phyloP scores from a whole-genome alignment of 306 rosid species.

The Cucumis hystrix region DNA sequence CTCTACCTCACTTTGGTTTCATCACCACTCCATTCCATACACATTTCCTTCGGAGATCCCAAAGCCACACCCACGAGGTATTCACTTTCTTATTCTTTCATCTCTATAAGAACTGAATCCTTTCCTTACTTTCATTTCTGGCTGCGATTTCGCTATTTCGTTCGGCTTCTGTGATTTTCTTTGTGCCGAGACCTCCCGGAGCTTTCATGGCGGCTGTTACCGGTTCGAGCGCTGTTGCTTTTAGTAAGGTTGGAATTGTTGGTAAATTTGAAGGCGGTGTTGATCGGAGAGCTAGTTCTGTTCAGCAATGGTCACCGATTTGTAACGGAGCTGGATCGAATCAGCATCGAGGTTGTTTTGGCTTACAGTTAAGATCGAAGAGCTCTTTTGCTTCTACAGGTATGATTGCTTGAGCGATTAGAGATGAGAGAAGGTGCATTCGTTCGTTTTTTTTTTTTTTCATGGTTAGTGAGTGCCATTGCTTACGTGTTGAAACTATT shows the following conservation, averaged over 20 bases:
- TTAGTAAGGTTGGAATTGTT: constrained; percentile 22
- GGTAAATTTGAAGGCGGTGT: constrained; percentile 14
- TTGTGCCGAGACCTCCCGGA: constrained; percentile 15
- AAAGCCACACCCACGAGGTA: constrained; percentile 13
- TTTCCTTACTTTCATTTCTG: constrained; percentile 14
- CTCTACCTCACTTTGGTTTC: constrained; percentile 20
- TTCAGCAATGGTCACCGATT: constrained; percentile 43
- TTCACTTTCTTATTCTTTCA: neutral
- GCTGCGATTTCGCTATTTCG: constrained; percentile 5
- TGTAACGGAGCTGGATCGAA: constrained; percentile 1
- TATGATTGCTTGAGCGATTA: neutral
- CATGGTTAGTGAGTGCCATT: too few species aligned
- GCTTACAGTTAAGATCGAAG: constrained; percentile 34
- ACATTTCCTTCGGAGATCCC: constrained; percentile 40
- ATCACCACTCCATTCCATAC: constrained; percentile 17
- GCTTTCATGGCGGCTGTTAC: constrained; percentile 55
- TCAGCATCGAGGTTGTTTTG: constrained; percentile 16
- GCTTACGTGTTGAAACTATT: too few species aligned
- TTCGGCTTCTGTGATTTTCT: constrained; percentile 8
- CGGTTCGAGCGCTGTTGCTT: constrained; percentile 42
- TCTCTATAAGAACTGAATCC: neutral
- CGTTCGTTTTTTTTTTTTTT: too few species aligned
- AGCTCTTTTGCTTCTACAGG: constrained; percentile 32
- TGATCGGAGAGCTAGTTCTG: constrained; percentile 16
- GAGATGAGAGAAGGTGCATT: neutral